Base-by-base conservation (phyloP, 2,329 filamentous ascomycete genomes). In the Simplicillium sp. region DNA sequence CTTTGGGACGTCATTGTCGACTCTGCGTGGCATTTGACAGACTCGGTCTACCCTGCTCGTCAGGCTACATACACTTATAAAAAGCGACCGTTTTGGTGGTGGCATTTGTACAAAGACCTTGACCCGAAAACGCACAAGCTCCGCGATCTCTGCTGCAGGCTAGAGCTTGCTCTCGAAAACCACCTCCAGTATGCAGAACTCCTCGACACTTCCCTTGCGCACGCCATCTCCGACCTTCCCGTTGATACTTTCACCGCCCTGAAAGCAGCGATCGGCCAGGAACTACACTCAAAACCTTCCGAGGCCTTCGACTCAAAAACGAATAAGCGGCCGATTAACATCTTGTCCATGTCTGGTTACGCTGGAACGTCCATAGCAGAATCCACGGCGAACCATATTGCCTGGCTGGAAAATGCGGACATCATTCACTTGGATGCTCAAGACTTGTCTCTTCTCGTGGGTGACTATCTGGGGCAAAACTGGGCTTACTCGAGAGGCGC, bases 391-490 rank as follows among this genome's bases (percentile, higher is more conserved):
- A 69, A 76, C 44, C 70, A 76, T 38, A 64, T 83, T 34, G 83
- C 84, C 1, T 63, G 65, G 11, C 70, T 77, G 29, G 63, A 84
- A 6, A 65, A 64, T 7, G 81, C 84, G 3, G 79, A 90, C 48
- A 54, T 90, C 3, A 62, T 92, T 28, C 71, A 75, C 15, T 55
- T 94, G 11, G 75, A 81, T 52, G 77, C 85, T 1, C 74, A 80
- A 46, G 81, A 84, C 52, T 62, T 94, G 40, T 82, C 82, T 3
- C 71, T 81, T 38, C 65, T 92, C 18, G 70, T 82, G 1, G 82
- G 81, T 3, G 70, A 77, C 34, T 87, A 88, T 50, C 60, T 89
- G 9, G 82, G 81, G 4, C 78, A 84, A 51, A 70, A 74, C 44
- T 67, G 62, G 59, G 62, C 64, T 4, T 68, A 65, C 37, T 61